phyloP scores from a whole-genome alignment of 2,329 filamentous ascomycete species.

The Davidsoniella virescens region DNA sequence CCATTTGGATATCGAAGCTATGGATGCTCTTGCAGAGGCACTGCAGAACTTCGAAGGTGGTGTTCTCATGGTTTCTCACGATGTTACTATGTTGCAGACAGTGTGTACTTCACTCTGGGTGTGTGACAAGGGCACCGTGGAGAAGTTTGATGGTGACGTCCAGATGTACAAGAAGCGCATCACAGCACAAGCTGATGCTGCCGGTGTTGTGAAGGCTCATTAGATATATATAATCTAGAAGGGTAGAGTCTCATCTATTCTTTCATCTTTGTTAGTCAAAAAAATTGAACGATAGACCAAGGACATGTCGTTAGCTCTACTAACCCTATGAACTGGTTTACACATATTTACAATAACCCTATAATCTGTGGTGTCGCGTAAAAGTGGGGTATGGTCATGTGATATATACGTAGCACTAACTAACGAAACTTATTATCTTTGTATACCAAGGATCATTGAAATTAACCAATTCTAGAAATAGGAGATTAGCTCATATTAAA shows the following conservation, averaged over 20 bases:
- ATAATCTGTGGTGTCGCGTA: too few species aligned
- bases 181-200: slow-evolving; percentile 68
- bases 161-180: slow-evolving; percentile 98
- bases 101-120: slow-evolving; percentile 95
- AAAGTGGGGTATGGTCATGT: too few species aligned
- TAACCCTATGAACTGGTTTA: too few species aligned
- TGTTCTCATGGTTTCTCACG: slow-evolving; percentile 97
- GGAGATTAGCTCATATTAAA: too few species aligned
- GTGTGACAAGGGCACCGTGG: slow-evolving; percentile 82
- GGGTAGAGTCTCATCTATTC: not conserved
- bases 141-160: slow-evolving; percentile 91
- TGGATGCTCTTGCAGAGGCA: slow-evolving; percentile 84
- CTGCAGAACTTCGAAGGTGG: slow-evolving; percentile 79
- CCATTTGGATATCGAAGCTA: slow-evolving; percentile 96
- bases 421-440: too few species aligned
- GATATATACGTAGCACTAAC: too few species aligned
- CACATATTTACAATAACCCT: too few species aligned
- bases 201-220: slow-evolving; percentile 64
- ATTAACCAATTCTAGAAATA: too few species aligned
- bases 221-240: slow-evolving; percentile 17
- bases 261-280: not conserved
- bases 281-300: not conserved
- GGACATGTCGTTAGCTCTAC: too few species aligned
- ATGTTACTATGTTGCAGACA: slow-evolving; percentile 95
- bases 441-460: too few species aligned